These are phyloP conservation scores for Xylaria arbuscula DNA, from an alignment of 2,329 filamentous ascomycete genomes.

Conservation along the genomic window DNA sequence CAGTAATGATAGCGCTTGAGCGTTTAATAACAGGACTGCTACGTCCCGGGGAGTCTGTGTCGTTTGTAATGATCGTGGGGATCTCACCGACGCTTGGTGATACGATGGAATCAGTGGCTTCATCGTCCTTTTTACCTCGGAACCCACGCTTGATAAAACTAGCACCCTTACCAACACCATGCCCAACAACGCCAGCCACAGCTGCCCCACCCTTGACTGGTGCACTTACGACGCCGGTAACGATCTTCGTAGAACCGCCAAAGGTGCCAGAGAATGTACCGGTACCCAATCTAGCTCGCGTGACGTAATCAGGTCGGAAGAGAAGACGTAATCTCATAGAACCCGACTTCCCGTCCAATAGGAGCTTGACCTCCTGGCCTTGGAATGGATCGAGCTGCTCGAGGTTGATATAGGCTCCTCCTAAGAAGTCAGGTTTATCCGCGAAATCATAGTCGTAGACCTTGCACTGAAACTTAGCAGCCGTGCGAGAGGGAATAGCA, in stretches of 20 bases:
- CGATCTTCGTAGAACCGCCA: conserved; percentile 85
- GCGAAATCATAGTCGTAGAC: conserved; percentile 98
- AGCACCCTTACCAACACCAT: conserved; percentile 87
- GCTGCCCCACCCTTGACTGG: conserved; percentile 93
- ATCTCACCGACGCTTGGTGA: conserved; percentile 55
- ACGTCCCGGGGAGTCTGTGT: conserved; percentile 51
- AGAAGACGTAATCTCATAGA: conserved; percentile 83
- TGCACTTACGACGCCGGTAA: conserved; percentile 81
- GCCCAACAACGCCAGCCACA: conserved; percentile 76
- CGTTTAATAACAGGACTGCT: conserved; percentile 56
- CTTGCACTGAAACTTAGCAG: conserved; percentile 82
- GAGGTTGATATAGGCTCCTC: conserved; percentile 79
- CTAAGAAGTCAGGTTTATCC: conserved; percentile 92
- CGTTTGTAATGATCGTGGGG: conserved; percentile 58
- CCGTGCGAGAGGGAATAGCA: conserved; percentile 83
- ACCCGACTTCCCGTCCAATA: conserved; percentile 90
- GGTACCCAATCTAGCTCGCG: conserved; percentile 85
- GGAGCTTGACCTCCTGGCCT: conserved; percentile 77
- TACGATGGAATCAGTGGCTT: conserved; percentile 59
- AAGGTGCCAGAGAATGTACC: conserved; percentile 95
- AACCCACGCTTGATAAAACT: conserved; percentile 91
- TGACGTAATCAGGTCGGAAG: conserved; percentile 93
- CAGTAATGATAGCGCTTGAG: conserved; percentile 53
- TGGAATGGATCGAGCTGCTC: conserved; percentile 86
- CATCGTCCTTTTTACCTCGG: conserved; percentile 75